Evolutionary conservation across 306 rosid genomes (phyloP).

Genomic region (Crotalaria pallida): DNA sequence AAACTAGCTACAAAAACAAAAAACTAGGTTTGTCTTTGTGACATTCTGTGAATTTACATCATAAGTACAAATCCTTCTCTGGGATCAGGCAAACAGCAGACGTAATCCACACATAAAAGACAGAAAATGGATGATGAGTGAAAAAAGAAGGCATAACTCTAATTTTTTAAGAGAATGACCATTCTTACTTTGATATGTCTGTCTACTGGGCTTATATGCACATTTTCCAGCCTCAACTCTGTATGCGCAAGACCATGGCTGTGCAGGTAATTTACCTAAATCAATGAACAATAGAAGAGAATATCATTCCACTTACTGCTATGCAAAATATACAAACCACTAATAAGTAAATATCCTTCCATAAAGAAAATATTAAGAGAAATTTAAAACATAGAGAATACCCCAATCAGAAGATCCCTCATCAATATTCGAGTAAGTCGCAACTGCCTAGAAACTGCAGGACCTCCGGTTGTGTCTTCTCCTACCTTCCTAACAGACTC

Average conservation of each 20-base stretch:
- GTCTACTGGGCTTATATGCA: slow-evolving; percentile 95
- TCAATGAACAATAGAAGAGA: slow-evolving; percentile 22
- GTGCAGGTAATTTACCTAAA: slow-evolving; percentile 91
- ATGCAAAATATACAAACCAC: background rate
- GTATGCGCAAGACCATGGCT: slow-evolving; percentile 99
- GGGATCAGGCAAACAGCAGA: slow-evolving; percentile 9
- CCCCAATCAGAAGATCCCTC: slow-evolving; percentile 99
- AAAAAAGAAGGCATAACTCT: background rate
- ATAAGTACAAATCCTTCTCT: background rate
- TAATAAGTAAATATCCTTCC: background rate
- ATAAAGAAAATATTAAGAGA: slow-evolving; percentile 1
- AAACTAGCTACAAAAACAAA: background rate
- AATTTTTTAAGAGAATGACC: background rate
- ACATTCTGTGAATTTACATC: slow-evolving; percentile 10
- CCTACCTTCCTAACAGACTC: slow-evolving; percentile 91
- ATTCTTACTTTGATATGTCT: slow-evolving; percentile 91
- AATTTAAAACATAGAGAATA: slow-evolving; percentile 34
- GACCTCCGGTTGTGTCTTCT: slow-evolving; percentile 87
- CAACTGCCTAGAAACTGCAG: slow-evolving; percentile 80
- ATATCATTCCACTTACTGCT: slow-evolving; percentile 18
- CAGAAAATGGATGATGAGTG: slow-evolving; percentile 12
- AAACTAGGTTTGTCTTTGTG: background rate
- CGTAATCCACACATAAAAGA: slow-evolving; percentile 7
- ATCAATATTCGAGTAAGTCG: slow-evolving; percentile 76
- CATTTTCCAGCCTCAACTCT: slow-evolving; percentile 87